Conservation (phyloP, 805 yeast genomes). For the Kuraishia molischiana region DNA sequence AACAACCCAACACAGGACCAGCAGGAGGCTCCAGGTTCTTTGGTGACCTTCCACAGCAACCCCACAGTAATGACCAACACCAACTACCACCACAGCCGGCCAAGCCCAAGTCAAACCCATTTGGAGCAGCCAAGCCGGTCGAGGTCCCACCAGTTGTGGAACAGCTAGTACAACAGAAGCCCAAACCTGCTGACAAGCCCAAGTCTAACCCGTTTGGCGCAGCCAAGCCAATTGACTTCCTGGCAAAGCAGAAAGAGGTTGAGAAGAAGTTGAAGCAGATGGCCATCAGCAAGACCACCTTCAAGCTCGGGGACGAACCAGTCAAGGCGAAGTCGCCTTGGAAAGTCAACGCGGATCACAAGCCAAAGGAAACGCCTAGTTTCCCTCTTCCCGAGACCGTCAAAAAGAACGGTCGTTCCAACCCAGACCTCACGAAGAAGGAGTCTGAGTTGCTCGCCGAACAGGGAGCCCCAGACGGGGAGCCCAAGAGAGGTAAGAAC, state of each 20-base stretch:
- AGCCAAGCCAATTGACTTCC: slow-evolving; percentile 79
- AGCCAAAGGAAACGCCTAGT: slow-evolving; percentile 10
- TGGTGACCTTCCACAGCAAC: too few species aligned
- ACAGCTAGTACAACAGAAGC: neutral
- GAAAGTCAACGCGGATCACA: too few species aligned
- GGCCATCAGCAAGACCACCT: slow-evolving; percentile 36
- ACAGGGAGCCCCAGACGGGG: too few species aligned
- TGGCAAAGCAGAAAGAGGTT: slow-evolving; percentile 52
- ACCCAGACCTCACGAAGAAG: neutral
- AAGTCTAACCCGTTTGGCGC: slow-evolving; percentile 68
- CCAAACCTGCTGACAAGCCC: slow-evolving; percentile 12
- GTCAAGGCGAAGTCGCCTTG: slow-evolving; percentile 17
- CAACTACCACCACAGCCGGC: too few species aligned
- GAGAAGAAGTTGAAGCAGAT: slow-evolving; percentile 36
- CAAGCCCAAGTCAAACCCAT: neutral
- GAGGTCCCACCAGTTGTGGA: neutral
- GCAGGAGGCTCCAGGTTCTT: neutral
- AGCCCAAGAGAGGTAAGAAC: too few species aligned
- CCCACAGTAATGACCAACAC: too few species aligned
- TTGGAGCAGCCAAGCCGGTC: neutral
- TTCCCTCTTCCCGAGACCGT: too few species aligned
- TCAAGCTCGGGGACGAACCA: slow-evolving; percentile 12
- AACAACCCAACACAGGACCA: neutral
- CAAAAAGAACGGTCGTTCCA: too few species aligned
- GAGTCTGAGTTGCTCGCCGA: too few species aligned